Evolutionary conservation across 2,329 filamentous ascomycete genomes (phyloP).

Genomic region (Aspergillus neotritici): DNA sequence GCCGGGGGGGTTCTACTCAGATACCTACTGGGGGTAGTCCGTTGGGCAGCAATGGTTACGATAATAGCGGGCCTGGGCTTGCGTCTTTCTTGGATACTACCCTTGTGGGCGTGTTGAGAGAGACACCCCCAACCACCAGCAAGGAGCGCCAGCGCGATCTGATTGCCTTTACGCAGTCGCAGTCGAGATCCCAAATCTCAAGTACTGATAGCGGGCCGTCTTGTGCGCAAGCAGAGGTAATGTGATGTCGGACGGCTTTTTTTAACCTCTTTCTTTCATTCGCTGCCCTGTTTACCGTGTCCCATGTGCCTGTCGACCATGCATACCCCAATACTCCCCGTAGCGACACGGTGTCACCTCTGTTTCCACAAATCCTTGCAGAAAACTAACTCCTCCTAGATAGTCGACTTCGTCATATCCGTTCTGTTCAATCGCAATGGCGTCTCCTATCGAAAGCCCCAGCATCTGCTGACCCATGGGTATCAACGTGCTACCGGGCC

Average conservation of each 20-base stretch:
- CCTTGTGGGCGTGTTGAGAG: constrained; percentile 54
- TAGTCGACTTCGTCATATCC: constrained; percentile 74
- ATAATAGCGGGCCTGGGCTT: constrained; percentile 38
- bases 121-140: constrained; percentile 26
- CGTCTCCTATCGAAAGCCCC: constrained; percentile 48
- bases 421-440: constrained; percentile 61
- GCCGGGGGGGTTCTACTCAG: constrained; percentile 12
- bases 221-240: constrained; percentile 61
- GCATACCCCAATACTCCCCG: not conserved
- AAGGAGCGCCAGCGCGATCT: constrained; percentile 50
- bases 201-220: constrained; percentile 34
- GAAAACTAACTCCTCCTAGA: constrained; percentile 41
- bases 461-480: constrained; percentile 78
- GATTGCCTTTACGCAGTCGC: constrained; percentile 58
- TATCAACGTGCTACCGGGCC: constrained; percentile 52
- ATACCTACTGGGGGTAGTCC: constrained; percentile 10
- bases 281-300: constrained; percentile 2
- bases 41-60: not conserved
- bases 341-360: not conserved
- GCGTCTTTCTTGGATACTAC: constrained; percentile 61
- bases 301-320: constrained; percentile 4
- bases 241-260: constrained; percentile 11
- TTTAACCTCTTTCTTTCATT: not conserved
- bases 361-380: not conserved
- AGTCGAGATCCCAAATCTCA: constrained; percentile 34